A percentile compares a stretch with the other conserved stretches of the same genome.
phyloP scores from a whole-genome alignment of 257 asterid genomes.

The Solanum neorickii region DNA sequence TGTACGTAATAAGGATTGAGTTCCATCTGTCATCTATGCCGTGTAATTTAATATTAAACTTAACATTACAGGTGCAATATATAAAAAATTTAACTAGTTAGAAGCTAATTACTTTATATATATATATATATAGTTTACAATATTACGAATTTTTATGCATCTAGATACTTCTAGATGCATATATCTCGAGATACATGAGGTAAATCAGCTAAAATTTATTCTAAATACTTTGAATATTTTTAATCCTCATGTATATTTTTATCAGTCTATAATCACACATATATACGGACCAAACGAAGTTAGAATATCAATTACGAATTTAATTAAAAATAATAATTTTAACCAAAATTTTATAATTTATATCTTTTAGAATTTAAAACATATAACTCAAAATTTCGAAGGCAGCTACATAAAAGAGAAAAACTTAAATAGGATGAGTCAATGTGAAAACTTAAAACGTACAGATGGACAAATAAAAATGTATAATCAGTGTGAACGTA shows the following conservation, averaged over 20 bases:
- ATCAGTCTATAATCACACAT: background rate
- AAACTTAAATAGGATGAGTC: background rate
- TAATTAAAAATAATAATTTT: background rate
- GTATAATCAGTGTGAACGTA: background rate
- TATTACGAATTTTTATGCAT: too few relatives aligned
- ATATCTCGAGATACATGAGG: too few relatives aligned
- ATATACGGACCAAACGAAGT: background rate
- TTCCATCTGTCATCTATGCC: background rate
- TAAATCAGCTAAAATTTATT: too few relatives aligned
- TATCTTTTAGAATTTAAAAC: fast-evolving
- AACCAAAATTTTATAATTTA: background rate
- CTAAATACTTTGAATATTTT: too few relatives aligned
- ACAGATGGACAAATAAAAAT: background rate
- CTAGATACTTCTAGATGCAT: background rate
- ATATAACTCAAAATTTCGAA: background rate
- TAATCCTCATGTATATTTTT: background rate
- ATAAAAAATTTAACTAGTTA: too few relatives aligned
- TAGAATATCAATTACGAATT: background rate
- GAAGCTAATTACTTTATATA: too few relatives aligned
- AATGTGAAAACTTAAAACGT: background rate
- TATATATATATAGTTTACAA: too few relatives aligned
- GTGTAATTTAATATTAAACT: background rate
- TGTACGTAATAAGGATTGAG: too few relatives aligned
- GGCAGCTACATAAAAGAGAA: background rate
- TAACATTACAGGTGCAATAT: too few relatives aligned